Base-by-base conservation (phyloP, 1,284 basidiomycete genomes). In the Apiotrichum sp. region DNA sequence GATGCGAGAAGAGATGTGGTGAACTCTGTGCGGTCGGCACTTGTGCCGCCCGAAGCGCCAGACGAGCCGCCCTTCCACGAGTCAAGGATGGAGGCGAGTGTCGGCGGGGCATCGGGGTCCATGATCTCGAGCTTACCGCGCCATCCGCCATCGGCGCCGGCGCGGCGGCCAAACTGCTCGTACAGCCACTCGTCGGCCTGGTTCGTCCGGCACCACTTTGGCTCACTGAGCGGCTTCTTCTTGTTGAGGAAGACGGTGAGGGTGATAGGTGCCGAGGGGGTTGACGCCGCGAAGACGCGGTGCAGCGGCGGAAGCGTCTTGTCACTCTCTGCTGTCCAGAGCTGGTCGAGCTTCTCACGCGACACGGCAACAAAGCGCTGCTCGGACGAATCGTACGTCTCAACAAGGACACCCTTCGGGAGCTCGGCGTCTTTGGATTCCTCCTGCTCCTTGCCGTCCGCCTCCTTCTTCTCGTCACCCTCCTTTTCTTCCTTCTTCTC, bases 51-150 rank as follows among this genome's bases (percentile, higher is more conserved):
- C 13, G 83, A 83, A n/a, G 40, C 40, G 9, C 11, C 40, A 6
- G 47, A 48, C 4, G 91, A 92, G 63, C 88, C 87, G 22, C 78
- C 78, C 31, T 88, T 82, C 95, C 95, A 98, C 9, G 84, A 81
- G 41, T 93, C 89, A 40, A 97, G 81, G 5, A 95, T 84, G 16
- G 86, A 87, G 79, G 85, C 84, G 44, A 98, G 88, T 3, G 93
- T 97, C 36, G 92, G 92, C 29, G 92, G 86, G 88, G 92, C 89
- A 78, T 98, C 95, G 52, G 95, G 93, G 78, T 98, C 93, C 43
- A 85, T 82, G 38, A 98, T 89, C 53, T 86, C 82, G 56, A 98
- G 87, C 76, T 93, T 95, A 74, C 86, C 89, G 71, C 87, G 86
- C 95, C 95, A 98, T 5, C 89, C 88, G 55, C 53, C 65, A 66